Evolutionary conservation across 345 rosid genomes (phyloP).

Genomic region (Turnera subulata): DNA sequence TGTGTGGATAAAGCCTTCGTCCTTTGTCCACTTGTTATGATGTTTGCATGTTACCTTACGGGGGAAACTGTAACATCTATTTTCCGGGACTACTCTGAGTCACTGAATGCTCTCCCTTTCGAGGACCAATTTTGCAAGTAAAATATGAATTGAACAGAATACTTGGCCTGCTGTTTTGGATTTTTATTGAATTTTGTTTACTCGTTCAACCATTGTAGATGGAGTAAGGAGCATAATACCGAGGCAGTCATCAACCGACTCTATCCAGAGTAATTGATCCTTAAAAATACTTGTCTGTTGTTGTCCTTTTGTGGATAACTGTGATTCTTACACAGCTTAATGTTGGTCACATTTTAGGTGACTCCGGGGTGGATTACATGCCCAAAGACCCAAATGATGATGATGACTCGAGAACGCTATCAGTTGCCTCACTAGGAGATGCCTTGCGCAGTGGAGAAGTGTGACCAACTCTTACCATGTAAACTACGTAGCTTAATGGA

Average conservation of each 20-base stretch:
- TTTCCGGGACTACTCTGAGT: too few relatives aligned
- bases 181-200: background rate
- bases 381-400: slow-evolving; percentile 24
- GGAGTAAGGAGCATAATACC: slow-evolving; percentile 32
- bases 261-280: slow-evolving; percentile 42
- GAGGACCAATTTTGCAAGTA: too few relatives aligned
- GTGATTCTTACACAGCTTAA: slow-evolving; percentile 6
- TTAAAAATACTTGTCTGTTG: background rate
- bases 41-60: too few relatives aligned
- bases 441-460: background rate
- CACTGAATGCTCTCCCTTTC: background rate
- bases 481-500: slow-evolving; percentile 5
- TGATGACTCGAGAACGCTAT: slow-evolving; percentile 20
- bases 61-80: too few relatives aligned
- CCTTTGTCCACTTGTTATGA: too few relatives aligned
- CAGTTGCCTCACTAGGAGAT: slow-evolving; percentile 20
- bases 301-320: background rate
- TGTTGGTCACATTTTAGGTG: slow-evolving; percentile 41
- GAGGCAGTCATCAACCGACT: slow-evolving; percentile 40
- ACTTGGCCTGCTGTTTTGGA: too few relatives aligned
- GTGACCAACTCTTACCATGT: slow-evolving; percentile 3
- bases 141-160: too few relatives aligned
- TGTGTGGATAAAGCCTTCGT: too few relatives aligned
- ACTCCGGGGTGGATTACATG: slow-evolving; percentile 52
- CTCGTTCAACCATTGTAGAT: slow-evolving; percentile 34